Base-by-base conservation (phyloP, 192 early-diverging fungal genomes). In the Entomortierella parvispora region DNA sequence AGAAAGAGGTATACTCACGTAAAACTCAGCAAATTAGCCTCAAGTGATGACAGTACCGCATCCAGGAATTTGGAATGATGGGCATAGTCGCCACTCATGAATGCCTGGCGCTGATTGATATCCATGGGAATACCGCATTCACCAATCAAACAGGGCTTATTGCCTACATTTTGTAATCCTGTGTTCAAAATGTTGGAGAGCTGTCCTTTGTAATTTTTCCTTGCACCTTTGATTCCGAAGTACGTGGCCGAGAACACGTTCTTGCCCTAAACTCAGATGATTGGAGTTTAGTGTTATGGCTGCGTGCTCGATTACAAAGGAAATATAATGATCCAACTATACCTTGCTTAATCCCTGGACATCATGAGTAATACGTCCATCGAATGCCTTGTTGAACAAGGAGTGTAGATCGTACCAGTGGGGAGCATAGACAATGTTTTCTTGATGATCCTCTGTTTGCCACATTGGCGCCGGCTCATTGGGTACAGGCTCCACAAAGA, bases 51-150 rank as follows among this genome's bases (percentile, higher is more conserved):
- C 14, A 95, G 84, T 22, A 93, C 85, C 7, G 91, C 90, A 70
- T 95, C 92, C 65, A 95, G 65, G 62, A 95, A 95, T 12, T 85
- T 86, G 25, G 87, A 87, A 52, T 94, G 93, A 23, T 88, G 82
- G 2, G 69, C 81, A 70, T 91, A 95, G 61, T 95, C 89, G 4
- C 91, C 89, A 26, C 85, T 90, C 42, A 83, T 69, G 63, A 90
- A 93, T 5, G 93, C 92, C 48, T 79, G 53, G 60, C 88, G 84
- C 52, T 92, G 83, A 55, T 94, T 94, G 33, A 95, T 87, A 65
- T 95, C 93, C 93, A 94, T 94, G 9, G 93, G 93, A 56, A 94
- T 93, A 20, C 93, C 93, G 32, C 89, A 90, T 74, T 95, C 93
- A 32, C 93, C 93, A 58, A 95, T 81, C 15, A 95, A 50, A 58